Evolutionary conservation across 179 eudicot genomes (phyloP).

Genomic region (Beta macrorhiza): DNA sequence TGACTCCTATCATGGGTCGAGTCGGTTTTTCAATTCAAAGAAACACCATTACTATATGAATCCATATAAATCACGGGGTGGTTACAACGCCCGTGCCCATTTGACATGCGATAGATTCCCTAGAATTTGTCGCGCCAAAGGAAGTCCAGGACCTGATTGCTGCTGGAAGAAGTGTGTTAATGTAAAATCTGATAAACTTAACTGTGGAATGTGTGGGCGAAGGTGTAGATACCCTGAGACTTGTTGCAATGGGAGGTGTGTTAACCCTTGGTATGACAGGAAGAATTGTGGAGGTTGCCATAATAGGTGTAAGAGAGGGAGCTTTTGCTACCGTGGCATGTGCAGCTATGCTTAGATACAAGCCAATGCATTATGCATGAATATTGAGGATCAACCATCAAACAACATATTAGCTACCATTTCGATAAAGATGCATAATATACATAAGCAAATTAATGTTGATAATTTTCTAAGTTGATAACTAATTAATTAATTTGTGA

Average conservation of each 20-base stretch:
- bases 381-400: background rate
- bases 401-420: background rate
- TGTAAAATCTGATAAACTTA: slow-evolving; percentile 40
- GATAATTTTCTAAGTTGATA: background rate
- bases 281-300: slow-evolving; percentile 46
- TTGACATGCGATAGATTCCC: slow-evolving; percentile 57
- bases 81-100: slow-evolving; percentile 6
- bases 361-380: background rate
- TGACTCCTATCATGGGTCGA: slow-evolving; percentile 16
- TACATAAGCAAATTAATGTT: background rate
- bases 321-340: slow-evolving; percentile 44
- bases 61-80: background rate
- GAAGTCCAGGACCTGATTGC: slow-evolving; percentile 53
- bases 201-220: slow-evolving; percentile 53
- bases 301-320: slow-evolving; percentile 42
- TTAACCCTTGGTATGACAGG: slow-evolving; percentile 33
- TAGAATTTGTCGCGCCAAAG: slow-evolving; percentile 42
- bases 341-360: slow-evolving; percentile 43
- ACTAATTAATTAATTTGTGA: background rate
- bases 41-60: slow-evolving; percentile 1
- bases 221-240: slow-evolving; percentile 41
- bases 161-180: slow-evolving; percentile 58
- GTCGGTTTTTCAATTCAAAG: slow-evolving; percentile 25
- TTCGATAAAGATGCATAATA: background rate
- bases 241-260: slow-evolving; percentile 50